phyloP scores from a whole-genome alignment of 306 rosid genomes.

The Luffa acutangula region DNA sequence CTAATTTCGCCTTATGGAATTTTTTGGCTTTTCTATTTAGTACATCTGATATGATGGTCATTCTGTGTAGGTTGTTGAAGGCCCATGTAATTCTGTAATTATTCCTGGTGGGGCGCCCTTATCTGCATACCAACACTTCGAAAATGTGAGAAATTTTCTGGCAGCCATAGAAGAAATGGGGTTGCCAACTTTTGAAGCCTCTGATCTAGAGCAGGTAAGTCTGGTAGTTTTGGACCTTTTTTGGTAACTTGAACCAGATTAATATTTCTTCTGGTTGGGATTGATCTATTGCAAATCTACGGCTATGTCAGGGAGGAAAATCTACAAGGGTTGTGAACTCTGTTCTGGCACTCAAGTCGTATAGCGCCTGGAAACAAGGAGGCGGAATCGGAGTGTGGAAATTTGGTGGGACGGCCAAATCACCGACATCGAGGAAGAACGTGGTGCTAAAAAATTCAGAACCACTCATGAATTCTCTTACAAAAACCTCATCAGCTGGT shows the following conservation, averaged over 20 bases:
- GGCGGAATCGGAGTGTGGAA: constrained; percentile 64
- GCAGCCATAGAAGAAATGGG: constrained; percentile 50
- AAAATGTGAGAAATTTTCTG: constrained; percentile 48
- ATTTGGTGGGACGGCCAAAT: constrained; percentile 33
- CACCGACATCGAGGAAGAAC: constrained; percentile 32
- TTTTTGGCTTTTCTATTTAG: background rate
- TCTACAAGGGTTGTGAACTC: constrained; percentile 68
- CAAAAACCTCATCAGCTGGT: constrained; percentile 33
- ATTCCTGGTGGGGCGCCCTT: constrained; percentile 51
- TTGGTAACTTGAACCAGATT: background rate
- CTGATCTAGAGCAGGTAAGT: constrained; percentile 76
- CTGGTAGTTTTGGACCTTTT: background rate
- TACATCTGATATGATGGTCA: background rate
- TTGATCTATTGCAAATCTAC: background rate
- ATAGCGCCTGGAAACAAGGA: constrained; percentile 48
- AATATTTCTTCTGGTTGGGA: background rate
- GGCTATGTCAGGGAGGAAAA: constrained; percentile 64
- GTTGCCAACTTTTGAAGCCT: constrained; percentile 76
- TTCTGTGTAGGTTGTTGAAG: constrained; percentile 42
- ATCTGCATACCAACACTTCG: constrained; percentile 54
- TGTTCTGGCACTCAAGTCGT: constrained; percentile 69
- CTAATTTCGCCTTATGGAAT: background rate
- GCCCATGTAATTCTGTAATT: constrained; percentile 31
- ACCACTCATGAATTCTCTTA: constrained; percentile 35
- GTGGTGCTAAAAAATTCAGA: constrained; percentile 51